Conservation (phyloP, 208 protist genomes). For the Acanthamoeba culbertsoni region DNA sequence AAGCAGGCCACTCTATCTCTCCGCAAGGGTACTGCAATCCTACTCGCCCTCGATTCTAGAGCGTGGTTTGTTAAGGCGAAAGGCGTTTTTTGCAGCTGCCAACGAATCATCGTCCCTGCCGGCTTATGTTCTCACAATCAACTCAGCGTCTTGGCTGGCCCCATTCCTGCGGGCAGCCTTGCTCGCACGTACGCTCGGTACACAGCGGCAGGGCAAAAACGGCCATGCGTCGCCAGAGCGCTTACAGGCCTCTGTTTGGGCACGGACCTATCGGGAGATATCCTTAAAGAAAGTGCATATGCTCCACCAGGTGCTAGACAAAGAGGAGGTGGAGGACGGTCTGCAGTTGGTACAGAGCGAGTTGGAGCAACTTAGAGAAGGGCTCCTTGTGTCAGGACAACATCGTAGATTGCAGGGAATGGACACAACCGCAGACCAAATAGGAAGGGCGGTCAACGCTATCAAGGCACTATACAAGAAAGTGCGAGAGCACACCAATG, state of each 20-base stretch:
- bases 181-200: not conserved
- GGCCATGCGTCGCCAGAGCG: not conserved
- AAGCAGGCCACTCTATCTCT: not conserved
- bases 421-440: not conserved
- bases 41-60: too few species aligned
- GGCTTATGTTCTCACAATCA: not conserved
- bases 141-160: not conserved
- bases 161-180: not conserved
- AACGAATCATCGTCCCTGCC: not conserved
- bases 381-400: not conserved
- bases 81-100: not conserved
- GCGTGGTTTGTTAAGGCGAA: too few species aligned
- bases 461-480: not conserved
- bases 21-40: not conserved
- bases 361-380: not conserved
- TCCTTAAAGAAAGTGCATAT: slow-evolving; percentile 17
- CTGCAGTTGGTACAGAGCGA: not conserved
- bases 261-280: not conserved
- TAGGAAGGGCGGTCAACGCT: not conserved
- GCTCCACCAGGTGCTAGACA: not conserved
- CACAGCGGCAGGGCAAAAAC: not conserved
- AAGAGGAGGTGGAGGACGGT: not conserved
- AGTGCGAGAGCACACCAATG: not conserved
- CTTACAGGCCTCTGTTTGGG: not conserved
- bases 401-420: not conserved